Evolutionary conservation across 192 early-diverging fungal genomes (phyloP), one percentile per base, ranked within the genome.

Genomic region (Coemansia reversa): DNA sequence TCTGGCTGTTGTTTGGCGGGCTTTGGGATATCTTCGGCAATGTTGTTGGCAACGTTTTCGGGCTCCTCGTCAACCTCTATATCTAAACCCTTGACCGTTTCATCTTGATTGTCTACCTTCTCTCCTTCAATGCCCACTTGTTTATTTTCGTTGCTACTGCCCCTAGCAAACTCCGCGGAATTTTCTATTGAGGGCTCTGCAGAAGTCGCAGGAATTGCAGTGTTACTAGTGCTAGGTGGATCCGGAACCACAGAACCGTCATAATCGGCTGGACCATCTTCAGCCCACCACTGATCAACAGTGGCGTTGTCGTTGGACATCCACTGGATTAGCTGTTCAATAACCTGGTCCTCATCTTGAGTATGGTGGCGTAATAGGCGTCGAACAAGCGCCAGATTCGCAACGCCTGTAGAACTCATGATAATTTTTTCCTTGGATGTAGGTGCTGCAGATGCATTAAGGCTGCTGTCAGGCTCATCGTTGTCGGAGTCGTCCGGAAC

Each of bases 401-500:
- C 55, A 1, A 75, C 77, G 9, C 82, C 86, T n/a, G 83, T 86
- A 11, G 85, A 77, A 20, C 70, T 70, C 65, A 86, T 79, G 7
- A 91, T 75, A n/a, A 72, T 70, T 29, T 84, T 86, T 58, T 91
- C 89, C 25, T 33, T 35, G 19, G 56, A 61, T 7, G 62, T 70
- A 3, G 69, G 69, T 50, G n/a, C 8, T 23, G 76, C 64, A 7
- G 16, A 48, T 18, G 82, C 39, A 45, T 45, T 14, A 16, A 45
- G 39, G 14, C 12, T 11, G 25, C 48, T 3, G 50, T 53, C 52
- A 5, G 23, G 16, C 14, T 65, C 35, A 54, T 68, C 68, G 7
- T 55, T 51, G 27, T 72, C 67, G 33, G 70, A 54, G 22, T 64
- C 55, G 5, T 60, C 65, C 16, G 76, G 53, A 20, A 66, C 66